Evolutionary conservation across 768 basidiomycete species (phyloP).

Genomic region (Leccinum variicolor): DNA sequence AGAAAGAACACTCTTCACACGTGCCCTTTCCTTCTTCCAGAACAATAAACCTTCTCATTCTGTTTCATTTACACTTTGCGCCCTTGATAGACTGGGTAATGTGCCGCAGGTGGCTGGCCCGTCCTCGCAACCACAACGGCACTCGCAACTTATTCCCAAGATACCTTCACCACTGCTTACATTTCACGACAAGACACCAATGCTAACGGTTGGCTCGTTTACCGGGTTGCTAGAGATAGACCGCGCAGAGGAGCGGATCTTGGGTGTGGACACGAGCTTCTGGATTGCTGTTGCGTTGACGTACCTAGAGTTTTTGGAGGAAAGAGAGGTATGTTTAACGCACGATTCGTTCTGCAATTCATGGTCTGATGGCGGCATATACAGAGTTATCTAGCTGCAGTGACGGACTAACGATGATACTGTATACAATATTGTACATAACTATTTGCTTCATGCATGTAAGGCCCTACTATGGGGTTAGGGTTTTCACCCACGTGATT

Average conservation of each 20-base stretch:
- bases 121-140: constrained; percentile 21
- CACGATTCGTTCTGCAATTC: background rate
- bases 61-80: constrained; percentile 56
- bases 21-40: constrained; percentile 47
- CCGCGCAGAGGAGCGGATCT: constrained; percentile 44
- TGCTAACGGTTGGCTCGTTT: constrained; percentile 53
- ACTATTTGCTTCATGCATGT: background rate
- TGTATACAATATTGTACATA: constrained; percentile 8
- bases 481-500: constrained; percentile 17
- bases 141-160: constrained; percentile 20
- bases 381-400: constrained; percentile 57
- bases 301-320: constrained; percentile 74
- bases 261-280: constrained; percentile 75
- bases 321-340: constrained; percentile 60
- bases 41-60: constrained; percentile 54
- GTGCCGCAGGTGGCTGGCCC: constrained; percentile 15
- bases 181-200: constrained; percentile 71
- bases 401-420: constrained; percentile 35
- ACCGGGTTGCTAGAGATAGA: constrained; percentile 67
- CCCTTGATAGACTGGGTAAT: constrained; percentile 18
- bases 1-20: constrained; percentile 44
- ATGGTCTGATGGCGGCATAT: constrained; percentile 1
- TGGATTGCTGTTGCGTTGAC: constrained; percentile 74
- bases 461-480: constrained; percentile 16
- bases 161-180: constrained; percentile 50